Percentiles rank a stretch among this genome's conserved stretches.
phyloP scores from a whole-genome alignment of 139 green algal genomes.

The Astrephomene gubernaculifera region DNA sequence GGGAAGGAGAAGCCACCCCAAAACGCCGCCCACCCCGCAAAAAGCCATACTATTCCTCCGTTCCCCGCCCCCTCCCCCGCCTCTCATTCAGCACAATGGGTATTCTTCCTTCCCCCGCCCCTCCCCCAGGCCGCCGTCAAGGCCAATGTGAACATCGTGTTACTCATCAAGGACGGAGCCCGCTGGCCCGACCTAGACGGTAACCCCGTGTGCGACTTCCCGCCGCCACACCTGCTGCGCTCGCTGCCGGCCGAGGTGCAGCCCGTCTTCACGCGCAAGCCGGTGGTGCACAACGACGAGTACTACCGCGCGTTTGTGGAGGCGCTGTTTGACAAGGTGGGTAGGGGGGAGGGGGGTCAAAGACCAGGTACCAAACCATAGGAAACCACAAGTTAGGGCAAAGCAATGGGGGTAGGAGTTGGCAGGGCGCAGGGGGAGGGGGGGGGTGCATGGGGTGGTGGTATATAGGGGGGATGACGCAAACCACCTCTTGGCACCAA shows the following conservation, averaged over 20 bases:
- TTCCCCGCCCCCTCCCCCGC: not conserved
- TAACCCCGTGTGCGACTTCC: conserved; percentile 41
- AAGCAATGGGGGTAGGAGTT: not conserved
- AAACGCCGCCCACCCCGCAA: no score
- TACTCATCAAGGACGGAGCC: conserved; percentile 47
- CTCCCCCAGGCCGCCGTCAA: conserved; percentile 15
- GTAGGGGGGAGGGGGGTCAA: no score
- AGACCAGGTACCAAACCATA: no score
- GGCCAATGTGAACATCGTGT: conserved; percentile 39
- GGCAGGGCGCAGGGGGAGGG: not conserved
- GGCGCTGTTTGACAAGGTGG: conserved; percentile 40
- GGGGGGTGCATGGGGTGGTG: not conserved
- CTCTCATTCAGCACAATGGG: no score
- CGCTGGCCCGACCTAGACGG: conserved; percentile 39
- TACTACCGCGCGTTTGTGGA: conserved; percentile 50
- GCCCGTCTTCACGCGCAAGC: conserved; percentile 35
- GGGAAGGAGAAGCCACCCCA: no score
- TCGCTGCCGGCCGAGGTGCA: conserved; percentile 41
- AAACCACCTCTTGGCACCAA: not conserved
- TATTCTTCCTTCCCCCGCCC: no score
- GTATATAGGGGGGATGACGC: not conserved
- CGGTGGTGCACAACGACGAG: conserved; percentile 46
- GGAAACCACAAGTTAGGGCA: no score
- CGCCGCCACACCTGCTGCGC: conserved; percentile 41
- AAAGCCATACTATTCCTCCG: no score